Conservation (phyloP, 148 eudicot species). For the Chenopodium album region DNA sequence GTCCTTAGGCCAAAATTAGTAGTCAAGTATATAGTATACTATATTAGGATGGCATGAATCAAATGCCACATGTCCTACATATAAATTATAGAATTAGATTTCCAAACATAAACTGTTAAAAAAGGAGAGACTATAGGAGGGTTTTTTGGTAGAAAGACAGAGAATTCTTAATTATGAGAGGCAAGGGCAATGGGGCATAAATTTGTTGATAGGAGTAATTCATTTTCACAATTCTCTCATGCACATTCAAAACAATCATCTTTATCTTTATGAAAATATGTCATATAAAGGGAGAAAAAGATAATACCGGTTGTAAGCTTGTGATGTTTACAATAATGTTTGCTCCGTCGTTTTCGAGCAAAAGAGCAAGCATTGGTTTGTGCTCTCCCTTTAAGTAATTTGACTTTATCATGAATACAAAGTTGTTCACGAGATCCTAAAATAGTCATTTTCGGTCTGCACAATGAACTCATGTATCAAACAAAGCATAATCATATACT, state of each 20-base stretch:
- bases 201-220: not conserved
- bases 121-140: not conserved
- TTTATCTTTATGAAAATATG: no score
- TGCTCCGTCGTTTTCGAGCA: slow-evolving; percentile 58
- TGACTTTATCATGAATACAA: slow-evolving; percentile 89
- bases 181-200: not conserved
- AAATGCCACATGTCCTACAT: not conserved
- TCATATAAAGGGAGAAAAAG: not conserved
- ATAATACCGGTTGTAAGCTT: slow-evolving; percentile 62
- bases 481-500: not conserved
- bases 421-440: slow-evolving; percentile 97
- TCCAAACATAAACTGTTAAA: not conserved
- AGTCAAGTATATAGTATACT: not conserved
- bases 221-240: no score
- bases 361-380: slow-evolving; percentile 88
- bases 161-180: not conserved
- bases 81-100: not conserved
- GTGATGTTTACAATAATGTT: slow-evolving; percentile 65
- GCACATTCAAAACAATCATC: no score
- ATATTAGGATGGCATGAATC: not conserved
- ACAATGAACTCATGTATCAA: slow-evolving; percentile 9
- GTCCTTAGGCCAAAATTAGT: no score
- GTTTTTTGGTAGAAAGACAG: not conserved
- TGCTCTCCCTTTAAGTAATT: slow-evolving; percentile 74
- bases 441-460: slow-evolving; percentile 97